phyloP scores from a whole-genome alignment of 2,329 filamentous ascomycete species.

The Scleromitrula shiraiana region DNA sequence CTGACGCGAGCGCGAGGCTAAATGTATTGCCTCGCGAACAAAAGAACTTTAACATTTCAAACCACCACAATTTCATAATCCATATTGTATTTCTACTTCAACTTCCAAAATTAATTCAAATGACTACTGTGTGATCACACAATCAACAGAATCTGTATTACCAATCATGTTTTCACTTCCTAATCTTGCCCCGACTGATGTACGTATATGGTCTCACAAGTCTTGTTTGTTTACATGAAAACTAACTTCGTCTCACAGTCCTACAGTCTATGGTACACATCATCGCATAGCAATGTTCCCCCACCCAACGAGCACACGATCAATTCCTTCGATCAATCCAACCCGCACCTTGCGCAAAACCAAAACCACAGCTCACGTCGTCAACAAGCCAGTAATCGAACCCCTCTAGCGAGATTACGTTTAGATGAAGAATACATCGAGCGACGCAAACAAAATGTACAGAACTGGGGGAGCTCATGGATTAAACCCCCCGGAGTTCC shows the following conservation, averaged over 20 bases:
- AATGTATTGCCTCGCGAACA: too few species aligned
- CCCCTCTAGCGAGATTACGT: conserved; percentile 60
- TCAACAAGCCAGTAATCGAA: conserved; percentile 43
- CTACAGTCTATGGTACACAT: conserved; percentile 66
- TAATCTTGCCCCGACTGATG: conserved; percentile 62
- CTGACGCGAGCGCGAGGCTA: too few species aligned
- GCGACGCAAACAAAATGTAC: conserved; percentile 70
- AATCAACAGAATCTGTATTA: neutral
- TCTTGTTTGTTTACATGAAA: conserved; percentile 11
- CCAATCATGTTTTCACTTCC: conserved; percentile 53
- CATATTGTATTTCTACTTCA: too few species aligned
- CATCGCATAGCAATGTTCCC: conserved; percentile 36
- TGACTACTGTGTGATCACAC: neutral
- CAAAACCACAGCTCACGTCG: conserved; percentile 29
- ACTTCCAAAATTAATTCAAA: too few species aligned
- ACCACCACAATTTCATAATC: too few species aligned
- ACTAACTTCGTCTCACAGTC: conserved; percentile 39
- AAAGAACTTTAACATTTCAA: too few species aligned
- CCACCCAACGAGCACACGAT: conserved; percentile 23
- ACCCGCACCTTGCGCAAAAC: conserved; percentile 9
- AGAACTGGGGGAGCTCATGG: conserved; percentile 84
- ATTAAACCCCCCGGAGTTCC: conserved; percentile 78
- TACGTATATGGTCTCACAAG: conserved; percentile 33
- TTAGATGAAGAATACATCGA: conserved; percentile 71
- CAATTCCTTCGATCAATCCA: conserved; percentile 25